Evolutionary conservation across 441 rosid genomes (phyloP), one percentile per base, ranked within the genome.

Genomic region (Adansonia gregorii): DNA sequence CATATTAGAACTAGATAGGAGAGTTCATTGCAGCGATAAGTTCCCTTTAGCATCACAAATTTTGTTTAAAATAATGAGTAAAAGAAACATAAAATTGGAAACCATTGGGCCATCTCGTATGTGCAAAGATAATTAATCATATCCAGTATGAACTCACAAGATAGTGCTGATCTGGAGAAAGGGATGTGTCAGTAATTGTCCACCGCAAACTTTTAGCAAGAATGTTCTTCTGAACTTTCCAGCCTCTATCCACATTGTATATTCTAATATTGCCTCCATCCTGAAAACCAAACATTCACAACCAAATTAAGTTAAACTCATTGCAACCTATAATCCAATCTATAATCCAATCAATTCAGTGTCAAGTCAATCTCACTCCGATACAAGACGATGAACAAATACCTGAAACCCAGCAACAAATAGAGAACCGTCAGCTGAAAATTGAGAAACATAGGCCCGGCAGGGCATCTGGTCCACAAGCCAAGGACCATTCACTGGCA

Each of bases 121-220:
- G 64, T 22, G 60, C 31, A 79, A 56, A 56, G 41, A 31, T 60
- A 65, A 60, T 11, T 27, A 81, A 22, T 56, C 20, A 78, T 71
- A 80, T 60, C 58, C 7, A 31, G 48, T 17, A 64, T 3, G 31
- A 59, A 69, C 92, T 89, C 82, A 89, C 98, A 80, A 95, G 92
- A 82, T 78, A 81, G 8, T 84, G 94, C 76, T 84, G 94, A 83
- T 95, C 94, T 6, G 98, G 98, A 2, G 97, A 95, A 75, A 95
- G 88, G 82, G 90, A 90, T 24, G 98, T 88, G 83, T 95, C 98
- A 2, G 98, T 95, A 78, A 93, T 86, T 3, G 98, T 93, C 98
- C 98, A 95, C 24, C 79, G 85, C 84, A 93, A 83, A 78, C 89
- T 90, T 86, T 84, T 92, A 1, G 97, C 87, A 75, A 79, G 82